These are phyloP conservation scores for Apiospora kogelbergensis DNA, from an alignment of 2,329 filamentous ascomycete species.

Conservation along the genomic window DNA sequence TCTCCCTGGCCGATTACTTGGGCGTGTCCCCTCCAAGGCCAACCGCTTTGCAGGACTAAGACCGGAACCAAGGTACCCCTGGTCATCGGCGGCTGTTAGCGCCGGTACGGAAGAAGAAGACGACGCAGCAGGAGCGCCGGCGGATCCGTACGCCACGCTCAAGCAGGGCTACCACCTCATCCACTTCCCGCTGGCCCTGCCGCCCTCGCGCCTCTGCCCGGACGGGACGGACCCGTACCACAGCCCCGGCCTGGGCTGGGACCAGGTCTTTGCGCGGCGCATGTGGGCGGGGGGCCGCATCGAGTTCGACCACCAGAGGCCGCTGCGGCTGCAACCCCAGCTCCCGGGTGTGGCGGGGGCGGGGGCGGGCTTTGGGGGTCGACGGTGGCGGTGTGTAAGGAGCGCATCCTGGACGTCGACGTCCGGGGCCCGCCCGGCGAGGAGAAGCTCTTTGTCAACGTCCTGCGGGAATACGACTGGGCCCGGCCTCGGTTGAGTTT, in stretches of 20 bases:
- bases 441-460: conserved; percentile 53
- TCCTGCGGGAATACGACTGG: conserved; percentile 45
- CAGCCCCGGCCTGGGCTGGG: conserved; percentile 56
- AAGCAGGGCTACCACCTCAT: conserved; percentile 64
- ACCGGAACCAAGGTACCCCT: conserved; percentile 18
- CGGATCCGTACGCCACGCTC: conserved; percentile 11
- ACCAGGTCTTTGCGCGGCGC: conserved; percentile 64
- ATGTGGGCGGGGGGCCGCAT: conserved; percentile 88
- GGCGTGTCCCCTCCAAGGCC: background rate
- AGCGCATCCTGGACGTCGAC: conserved; percentile 42
- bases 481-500: too few species aligned
- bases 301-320: conserved; percentile 38
- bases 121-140: too few species aligned
- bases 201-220: conserved; percentile 61
- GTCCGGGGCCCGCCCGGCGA: conserved; percentile 31
- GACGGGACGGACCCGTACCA: conserved; percentile 87
- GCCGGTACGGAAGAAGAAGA: too few species aligned
- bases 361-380: conserved; percentile 20
- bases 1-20: conserved; percentile 59
- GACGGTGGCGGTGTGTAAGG: conserved; percentile 41
- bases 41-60: background rate
- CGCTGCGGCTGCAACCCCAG: conserved; percentile 22
- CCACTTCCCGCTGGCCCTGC: conserved; percentile 76
- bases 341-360: too few species aligned
- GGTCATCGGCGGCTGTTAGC: background rate